Evolutionary conservation across 768 basidiomycete genomes (phyloP), one percentile per base, ranked within the genome.

Genomic region (Rhodotorula taiwanensis): DNA sequence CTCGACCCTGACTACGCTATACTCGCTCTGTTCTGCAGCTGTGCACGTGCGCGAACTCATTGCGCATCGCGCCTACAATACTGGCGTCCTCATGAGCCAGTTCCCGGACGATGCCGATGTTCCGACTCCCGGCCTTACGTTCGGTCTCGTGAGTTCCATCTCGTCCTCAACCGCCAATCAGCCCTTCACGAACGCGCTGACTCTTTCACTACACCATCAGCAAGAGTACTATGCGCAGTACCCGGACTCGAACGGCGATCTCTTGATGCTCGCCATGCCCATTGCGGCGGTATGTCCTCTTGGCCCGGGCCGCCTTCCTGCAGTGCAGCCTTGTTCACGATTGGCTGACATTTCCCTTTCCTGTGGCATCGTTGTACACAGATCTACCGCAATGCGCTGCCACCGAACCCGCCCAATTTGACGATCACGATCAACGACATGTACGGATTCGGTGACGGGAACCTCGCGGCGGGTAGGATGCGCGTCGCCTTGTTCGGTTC

Each of bases 171-270:
- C n/a, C n/a, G n/a, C n/a, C n/a, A n/a, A n/a, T n/a, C n/a, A 23
- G 34, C 47, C 15, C 9, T 53, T 31, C 4, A 45, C 54, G 8
- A 27, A 48, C 43, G 20, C 13, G 23, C 36, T 39, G 36, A 39
- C 36, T 39, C 36, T 39, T 16, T 39, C 10, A 39, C n/a, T 9
- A 10, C 43, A 11, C 43, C 13, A 3, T 9, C 42, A 62, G 61
- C 66, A 67, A 49, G 68, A 70, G 58, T 70, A 66, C 64, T 70
- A 70, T 39, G 68, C 68, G 3, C 60, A 45, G 13, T 70, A 65
- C 61, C 68, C 68, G 13, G 64, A 63, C 23, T 65, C 57, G 44
- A 57, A 60, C 18, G 68, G 68, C 23, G 68, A 70, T 48, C 45
- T 70, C n/a, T 54, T 66, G 31, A 33, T 70, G 23, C 55, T 70